These are phyloP conservation scores for Aspergillus fumigatiaffinis DNA, from an alignment of 2,329 filamentous ascomycete genomes.

Conservation along the genomic window DNA sequence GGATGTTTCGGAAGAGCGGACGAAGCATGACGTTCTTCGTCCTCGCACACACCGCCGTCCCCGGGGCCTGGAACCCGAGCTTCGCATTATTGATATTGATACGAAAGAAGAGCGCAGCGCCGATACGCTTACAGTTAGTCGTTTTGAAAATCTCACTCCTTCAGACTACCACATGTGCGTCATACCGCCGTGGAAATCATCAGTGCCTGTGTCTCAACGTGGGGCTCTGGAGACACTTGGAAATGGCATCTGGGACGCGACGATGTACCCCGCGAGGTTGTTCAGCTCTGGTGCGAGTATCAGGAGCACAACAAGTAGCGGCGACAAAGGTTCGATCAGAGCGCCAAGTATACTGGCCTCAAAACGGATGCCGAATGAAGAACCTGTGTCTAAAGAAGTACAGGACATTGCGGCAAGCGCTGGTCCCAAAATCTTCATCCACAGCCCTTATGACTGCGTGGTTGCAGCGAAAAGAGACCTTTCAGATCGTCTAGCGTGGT, in stretches of 20 bases:
- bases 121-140: conserved; percentile 78
- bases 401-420: conserved; percentile 51
- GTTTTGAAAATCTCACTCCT: conserved; percentile 79
- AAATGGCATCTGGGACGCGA: conserved; percentile 78
- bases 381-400: conserved; percentile 36
- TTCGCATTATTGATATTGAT: conserved; percentile 83
- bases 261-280: conserved; percentile 78
- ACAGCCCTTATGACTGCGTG: conserved; percentile 96
- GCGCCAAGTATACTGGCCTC: conserved; percentile 51
- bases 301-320: conserved; percentile 51
- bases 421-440: conserved; percentile 82
- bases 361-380: conserved; percentile 46
- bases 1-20: conserved; percentile 56
- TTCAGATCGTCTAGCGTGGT: conserved; percentile 79
- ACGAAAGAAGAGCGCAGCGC: conserved; percentile 81
- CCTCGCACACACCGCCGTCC: conserved; percentile 67
- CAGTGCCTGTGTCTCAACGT: conserved; percentile 60
- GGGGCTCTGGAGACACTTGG: conserved; percentile 75
- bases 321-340: conserved; percentile 55
- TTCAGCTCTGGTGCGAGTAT: conserved; percentile 86
- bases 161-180: conserved; percentile 90
- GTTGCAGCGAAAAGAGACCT: conserved; percentile 83
- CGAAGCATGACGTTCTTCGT: conserved; percentile 41
- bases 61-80: conserved; percentile 79
- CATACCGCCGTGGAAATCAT: conserved; percentile 69